phyloP scores from a whole-genome alignment of 768 basidiomycete species.

The Trametes cubensis region DNA sequence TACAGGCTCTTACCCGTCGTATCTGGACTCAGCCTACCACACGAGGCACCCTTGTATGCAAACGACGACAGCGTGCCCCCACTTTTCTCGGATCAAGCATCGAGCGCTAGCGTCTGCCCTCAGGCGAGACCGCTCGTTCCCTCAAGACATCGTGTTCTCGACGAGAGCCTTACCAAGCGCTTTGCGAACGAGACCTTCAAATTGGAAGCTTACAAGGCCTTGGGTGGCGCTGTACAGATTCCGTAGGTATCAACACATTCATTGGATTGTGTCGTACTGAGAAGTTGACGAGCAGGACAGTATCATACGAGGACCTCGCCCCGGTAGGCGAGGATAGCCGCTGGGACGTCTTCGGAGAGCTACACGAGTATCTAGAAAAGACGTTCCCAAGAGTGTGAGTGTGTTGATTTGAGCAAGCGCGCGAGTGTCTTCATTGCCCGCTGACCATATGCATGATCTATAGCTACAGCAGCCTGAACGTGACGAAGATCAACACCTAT shows the following conservation, averaged over 20 bases:
- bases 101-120: conserved; percentile 34
- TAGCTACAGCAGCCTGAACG: conserved; percentile 43
- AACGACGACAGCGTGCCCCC: neutral
- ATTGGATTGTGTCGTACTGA: too few relatives aligned
- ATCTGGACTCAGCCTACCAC: too few relatives aligned
- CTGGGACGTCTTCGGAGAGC: conserved; percentile 40
- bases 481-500: conserved; percentile 61
- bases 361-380: conserved; percentile 43
- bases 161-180: conserved; percentile 32
- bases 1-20: too few relatives aligned
- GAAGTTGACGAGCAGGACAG: too few relatives aligned
- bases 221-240: conserved; percentile 33
- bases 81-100: neutral
- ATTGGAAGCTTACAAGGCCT: conserved; percentile 22
- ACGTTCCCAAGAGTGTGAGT: conserved; percentile 68
- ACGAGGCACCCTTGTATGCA: too few relatives aligned
- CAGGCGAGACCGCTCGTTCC: conserved; percentile 37
- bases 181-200: conserved; percentile 41
- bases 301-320: conserved; percentile 50
- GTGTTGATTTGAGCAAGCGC: too few relatives aligned
- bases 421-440: too few relatives aligned
- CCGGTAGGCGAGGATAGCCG: conserved; percentile 50
- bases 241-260: conserved; percentile 33
- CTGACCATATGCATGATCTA: too few relatives aligned
- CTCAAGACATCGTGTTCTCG: conserved; percentile 34